Evolutionary conservation across 495 filamentous ascomycete species (phyloP).

Genomic region (Daldinia bambusicola): DNA sequence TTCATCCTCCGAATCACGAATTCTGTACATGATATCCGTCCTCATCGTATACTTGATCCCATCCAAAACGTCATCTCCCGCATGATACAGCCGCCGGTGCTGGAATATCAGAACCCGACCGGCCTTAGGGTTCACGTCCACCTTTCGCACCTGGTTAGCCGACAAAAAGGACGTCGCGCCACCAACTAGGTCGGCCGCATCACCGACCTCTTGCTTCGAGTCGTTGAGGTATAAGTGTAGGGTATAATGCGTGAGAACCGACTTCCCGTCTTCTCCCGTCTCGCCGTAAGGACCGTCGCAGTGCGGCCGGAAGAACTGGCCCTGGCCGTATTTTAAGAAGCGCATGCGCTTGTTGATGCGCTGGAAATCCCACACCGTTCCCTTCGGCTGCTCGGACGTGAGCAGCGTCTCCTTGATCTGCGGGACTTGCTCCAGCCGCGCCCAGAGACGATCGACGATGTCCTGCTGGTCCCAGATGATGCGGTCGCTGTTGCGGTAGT

Average conservation of each 20-base stretch:
- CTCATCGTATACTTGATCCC: slow-evolving; percentile 83
- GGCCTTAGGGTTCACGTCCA: slow-evolving; percentile 75
- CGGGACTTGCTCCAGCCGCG: slow-evolving; percentile 53
- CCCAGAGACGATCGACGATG: slow-evolving; percentile 70
- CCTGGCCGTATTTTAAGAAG: slow-evolving; percentile 79
- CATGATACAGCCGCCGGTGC: slow-evolving; percentile 72
- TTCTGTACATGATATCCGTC: slow-evolving; percentile 78
- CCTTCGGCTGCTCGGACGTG: slow-evolving; percentile 24
- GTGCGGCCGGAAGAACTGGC: slow-evolving; percentile 83
- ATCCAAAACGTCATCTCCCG: slow-evolving; percentile 74
- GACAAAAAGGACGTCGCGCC: slow-evolving; percentile 77
- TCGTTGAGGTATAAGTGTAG: slow-evolving; percentile 86
- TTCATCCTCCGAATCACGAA: not conserved
- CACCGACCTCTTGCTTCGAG: slow-evolving; percentile 50
- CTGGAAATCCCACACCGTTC: slow-evolving; percentile 57
- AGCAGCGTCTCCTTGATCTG: slow-evolving; percentile 46
- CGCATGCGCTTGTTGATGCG: slow-evolving; percentile 82
- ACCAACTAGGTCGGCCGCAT: slow-evolving; percentile 59
- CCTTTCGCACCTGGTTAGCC: slow-evolving; percentile 53
- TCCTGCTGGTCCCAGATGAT: slow-evolving; percentile 77
- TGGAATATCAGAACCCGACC: slow-evolving; percentile 85
- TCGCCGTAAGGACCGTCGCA: slow-evolving; percentile 76
- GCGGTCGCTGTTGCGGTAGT: slow-evolving; percentile 74
- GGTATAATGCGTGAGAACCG: slow-evolving; percentile 72
- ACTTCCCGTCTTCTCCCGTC: slow-evolving; percentile 57